phyloP scores from a whole-genome alignment of 371 early-diverging fungal genomes.

The Mortierella sp. region DNA sequence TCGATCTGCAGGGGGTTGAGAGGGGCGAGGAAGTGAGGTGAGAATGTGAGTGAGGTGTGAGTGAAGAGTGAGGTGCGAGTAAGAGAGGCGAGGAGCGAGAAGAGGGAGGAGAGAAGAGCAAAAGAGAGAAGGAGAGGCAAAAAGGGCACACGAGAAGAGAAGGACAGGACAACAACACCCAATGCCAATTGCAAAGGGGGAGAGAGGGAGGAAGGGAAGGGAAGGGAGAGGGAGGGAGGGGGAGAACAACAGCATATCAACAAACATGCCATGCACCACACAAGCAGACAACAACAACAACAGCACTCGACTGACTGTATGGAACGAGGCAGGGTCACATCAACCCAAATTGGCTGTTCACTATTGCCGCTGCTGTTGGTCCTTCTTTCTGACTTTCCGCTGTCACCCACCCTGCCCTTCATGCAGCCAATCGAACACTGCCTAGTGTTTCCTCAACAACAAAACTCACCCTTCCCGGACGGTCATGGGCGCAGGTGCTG shows the following conservation, averaged over 20 bases:
- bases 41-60: neutral
- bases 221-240: neutral
- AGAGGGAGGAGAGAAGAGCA: neutral
- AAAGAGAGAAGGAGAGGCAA: neutral
- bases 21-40: neutral
- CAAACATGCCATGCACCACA: neutral
- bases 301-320: neutral
- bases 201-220: neutral
- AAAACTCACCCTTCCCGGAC: conserved; percentile 56
- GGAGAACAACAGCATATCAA: neutral
- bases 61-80: neutral
- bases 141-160: neutral
- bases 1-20: conserved; percentile 7
- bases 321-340: neutral
- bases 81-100: neutral
- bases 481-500: conserved; percentile 50
- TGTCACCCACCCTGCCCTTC: neutral
- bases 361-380: no score
- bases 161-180: neutral
- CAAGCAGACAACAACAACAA: neutral
- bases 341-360: no score
- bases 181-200: neutral
- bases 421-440: neutral
- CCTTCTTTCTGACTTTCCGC: no score
- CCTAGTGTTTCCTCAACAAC: no score